phyloP scores from a whole-genome alignment of 2,329 filamentous ascomycete genomes.

The Rhinocladiella similis region DNA sequence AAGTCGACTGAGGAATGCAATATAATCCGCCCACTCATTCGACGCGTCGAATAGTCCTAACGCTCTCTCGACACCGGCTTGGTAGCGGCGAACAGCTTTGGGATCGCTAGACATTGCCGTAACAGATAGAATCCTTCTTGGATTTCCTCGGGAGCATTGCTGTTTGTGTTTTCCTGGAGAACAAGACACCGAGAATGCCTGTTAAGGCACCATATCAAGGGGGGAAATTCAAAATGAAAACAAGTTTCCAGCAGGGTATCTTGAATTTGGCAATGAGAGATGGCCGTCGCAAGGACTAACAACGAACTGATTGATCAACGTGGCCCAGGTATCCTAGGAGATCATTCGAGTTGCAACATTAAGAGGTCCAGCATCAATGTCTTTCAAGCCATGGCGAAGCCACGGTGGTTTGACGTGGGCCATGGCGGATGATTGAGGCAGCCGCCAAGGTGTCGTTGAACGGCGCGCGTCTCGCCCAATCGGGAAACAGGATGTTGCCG shows the following conservation, averaged over 20 bases:
- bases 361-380: background rate
- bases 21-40: slow-evolving; percentile 99
- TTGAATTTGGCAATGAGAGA: too few relatives aligned
- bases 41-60: slow-evolving; percentile 88
- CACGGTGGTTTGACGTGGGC: background rate
- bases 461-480: too few relatives aligned
- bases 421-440: background rate
- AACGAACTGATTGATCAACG: too few relatives aligned
- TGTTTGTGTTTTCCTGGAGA: background rate
- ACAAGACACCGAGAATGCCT: background rate
- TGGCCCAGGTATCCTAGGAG: too few relatives aligned
- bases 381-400: background rate
- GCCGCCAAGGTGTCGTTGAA: background rate
- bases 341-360: too few relatives aligned
- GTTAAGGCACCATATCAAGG: background rate
- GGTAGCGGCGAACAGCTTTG: slow-evolving; percentile 81
- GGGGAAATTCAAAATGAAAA: background rate
- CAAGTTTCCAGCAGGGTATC: background rate
- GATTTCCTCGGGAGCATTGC: background rate
- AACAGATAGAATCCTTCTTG: background rate
- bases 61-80: slow-evolving; percentile 80
- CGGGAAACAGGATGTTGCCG: too few relatives aligned
- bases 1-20: slow-evolving; percentile 88
- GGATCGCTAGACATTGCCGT: slow-evolving; percentile 49
- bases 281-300: too few relatives aligned